Conservation (phyloP, 2,329 filamentous ascomycete species). For the Colletotrichum magnum region DNA sequence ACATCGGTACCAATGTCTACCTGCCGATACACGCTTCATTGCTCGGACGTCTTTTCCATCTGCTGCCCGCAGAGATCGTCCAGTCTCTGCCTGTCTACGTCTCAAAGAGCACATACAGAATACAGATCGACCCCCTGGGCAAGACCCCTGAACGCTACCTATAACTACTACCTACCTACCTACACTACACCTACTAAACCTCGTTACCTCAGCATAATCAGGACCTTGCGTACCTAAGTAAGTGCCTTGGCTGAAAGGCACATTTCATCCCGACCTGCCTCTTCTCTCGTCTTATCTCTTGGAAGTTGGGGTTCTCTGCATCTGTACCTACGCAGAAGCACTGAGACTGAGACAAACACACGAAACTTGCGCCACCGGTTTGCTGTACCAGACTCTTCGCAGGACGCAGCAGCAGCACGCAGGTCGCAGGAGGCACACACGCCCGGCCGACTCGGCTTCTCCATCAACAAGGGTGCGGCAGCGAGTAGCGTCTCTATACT, state of each 20-base stretch:
- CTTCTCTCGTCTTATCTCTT: too few species aligned
- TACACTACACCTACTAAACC: too few species aligned
- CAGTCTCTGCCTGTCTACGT: conserved; percentile 3
- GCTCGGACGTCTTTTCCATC: background rate
- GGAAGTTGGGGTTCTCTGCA: too few species aligned
- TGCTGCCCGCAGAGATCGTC: conserved; percentile 6
- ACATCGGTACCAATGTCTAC: conserved; percentile 11
- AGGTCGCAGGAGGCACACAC: background rate
- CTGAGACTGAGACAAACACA: too few species aligned
- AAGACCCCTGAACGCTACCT: conserved; percentile 8
- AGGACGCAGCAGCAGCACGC: background rate
- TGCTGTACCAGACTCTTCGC: too few species aligned
- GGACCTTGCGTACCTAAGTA: too few species aligned
- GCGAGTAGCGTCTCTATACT: background rate
- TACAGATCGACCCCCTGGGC: background rate
- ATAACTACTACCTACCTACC: too few species aligned
- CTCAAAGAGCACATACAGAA: background rate
- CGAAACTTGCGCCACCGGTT: too few species aligned
- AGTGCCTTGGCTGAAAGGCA: too few species aligned
- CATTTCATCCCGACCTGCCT: too few species aligned
- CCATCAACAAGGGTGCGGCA: conserved; percentile 15
- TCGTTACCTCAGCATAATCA: too few species aligned
- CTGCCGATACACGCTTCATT: background rate
- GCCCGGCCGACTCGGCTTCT: conserved; percentile 29
- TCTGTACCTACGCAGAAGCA: too few species aligned